Percentiles rank a stretch among this genome's conserved stretches.
phyloP scores from a whole-genome alignment of 768 basidiomycete species.

The Bullera alba region DNA sequence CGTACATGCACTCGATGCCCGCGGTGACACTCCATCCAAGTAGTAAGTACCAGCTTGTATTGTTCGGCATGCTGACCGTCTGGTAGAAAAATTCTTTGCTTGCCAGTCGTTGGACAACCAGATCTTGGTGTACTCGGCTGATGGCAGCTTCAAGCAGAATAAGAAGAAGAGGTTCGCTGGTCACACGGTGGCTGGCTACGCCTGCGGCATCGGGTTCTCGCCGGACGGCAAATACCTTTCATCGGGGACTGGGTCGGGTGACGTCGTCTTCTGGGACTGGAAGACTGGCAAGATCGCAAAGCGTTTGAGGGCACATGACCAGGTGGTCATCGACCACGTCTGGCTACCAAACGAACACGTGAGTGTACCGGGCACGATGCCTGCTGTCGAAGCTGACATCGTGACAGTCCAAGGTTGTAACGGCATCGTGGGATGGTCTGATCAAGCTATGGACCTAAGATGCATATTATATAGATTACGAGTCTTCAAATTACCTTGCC shows the following conservation, averaged over 20 bases:
- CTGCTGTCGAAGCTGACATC: slow-evolving; percentile 15
- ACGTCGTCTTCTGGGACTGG: slow-evolving; percentile 99
- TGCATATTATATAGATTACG: too few species aligned
- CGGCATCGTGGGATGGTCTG: slow-evolving; percentile 93
- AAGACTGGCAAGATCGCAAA: slow-evolving; percentile 95
- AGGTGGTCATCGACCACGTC: slow-evolving; percentile 96
- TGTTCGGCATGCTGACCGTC: not conserved
- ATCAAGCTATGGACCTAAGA: slow-evolving; percentile 85
- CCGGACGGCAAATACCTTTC: slow-evolving; percentile 98
- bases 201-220: slow-evolving; percentile 93
- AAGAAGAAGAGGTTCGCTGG: slow-evolving; percentile 98
- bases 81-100: slow-evolving; percentile 84
- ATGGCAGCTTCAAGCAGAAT: slow-evolving; percentile 89
- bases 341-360: slow-evolving; percentile 98
- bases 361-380: slow-evolving; percentile 44
- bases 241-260: slow-evolving; percentile 89
- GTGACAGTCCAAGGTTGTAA: slow-evolving; percentile 83
- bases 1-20: slow-evolving; percentile 99
- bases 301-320: slow-evolving; percentile 75
- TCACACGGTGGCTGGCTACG: slow-evolving; percentile 93
- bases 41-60: slow-evolving; percentile 55
- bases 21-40: slow-evolving; percentile 92
- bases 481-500: too few species aligned
- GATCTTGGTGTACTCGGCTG: slow-evolving; percentile 92
- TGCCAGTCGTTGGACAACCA: slow-evolving; percentile 98